phyloP scores from a whole-genome alignment of 2,329 filamentous ascomycete genomes.

The Cryphonectria radicalis region DNA sequence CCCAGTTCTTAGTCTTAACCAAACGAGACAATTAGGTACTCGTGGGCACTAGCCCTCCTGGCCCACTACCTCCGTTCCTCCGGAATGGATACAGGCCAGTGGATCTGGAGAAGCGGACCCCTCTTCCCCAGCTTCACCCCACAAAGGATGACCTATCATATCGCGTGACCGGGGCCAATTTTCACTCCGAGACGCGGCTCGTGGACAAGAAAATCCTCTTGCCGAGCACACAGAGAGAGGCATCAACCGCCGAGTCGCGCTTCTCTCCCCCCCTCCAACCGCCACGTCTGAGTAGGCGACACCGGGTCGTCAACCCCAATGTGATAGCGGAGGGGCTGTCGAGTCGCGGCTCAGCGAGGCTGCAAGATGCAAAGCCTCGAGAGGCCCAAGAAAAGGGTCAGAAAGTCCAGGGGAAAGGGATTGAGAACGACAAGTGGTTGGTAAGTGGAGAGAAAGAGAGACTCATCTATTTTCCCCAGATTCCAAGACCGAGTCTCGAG shows the following conservation, averaged over 20 bases:
- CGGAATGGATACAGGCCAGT: background rate
- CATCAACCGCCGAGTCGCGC: conserved; percentile 6
- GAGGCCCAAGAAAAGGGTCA: conserved; percentile 9
- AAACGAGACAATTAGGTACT: background rate
- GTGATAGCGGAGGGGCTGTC: background rate
- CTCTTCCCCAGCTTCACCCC: conserved; percentile 1
- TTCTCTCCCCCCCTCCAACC: background rate
- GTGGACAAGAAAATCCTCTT: background rate
- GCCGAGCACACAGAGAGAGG: background rate
- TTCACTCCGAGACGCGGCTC: background rate
- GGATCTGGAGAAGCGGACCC: background rate
- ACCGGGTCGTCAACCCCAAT: background rate
- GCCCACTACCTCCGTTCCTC: no score
- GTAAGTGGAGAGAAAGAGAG: conserved; percentile 28
- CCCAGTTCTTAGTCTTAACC: background rate
- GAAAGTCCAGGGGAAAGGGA: conserved; percentile 47
- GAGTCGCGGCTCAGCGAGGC: background rate
- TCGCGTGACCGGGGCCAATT: background rate
- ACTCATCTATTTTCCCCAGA: background rate
- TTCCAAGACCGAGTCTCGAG: background rate
- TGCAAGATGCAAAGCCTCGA: conserved; percentile 11
- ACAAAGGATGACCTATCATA: background rate
- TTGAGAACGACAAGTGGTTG: conserved; percentile 50
- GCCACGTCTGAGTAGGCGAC: background rate
- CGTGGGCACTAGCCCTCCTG: no score